Conservation (phyloP, 495 filamentous ascomycete genomes). For the Entonaema liquescens region DNA sequence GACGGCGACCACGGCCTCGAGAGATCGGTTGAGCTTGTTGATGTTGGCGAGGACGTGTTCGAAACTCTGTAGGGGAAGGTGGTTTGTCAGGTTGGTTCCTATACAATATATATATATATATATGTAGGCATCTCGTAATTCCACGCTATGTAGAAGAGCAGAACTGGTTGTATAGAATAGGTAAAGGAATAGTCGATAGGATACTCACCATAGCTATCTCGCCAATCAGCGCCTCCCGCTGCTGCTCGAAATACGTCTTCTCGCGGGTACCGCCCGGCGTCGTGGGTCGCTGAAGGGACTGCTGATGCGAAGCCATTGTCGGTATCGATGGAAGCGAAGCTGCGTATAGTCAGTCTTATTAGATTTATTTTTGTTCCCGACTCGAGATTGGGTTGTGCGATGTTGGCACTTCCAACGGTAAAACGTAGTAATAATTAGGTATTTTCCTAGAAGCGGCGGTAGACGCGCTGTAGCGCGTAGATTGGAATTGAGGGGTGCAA, state of each 20-base stretch:
- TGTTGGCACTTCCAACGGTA: too few species aligned
- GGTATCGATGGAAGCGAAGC: background rate
- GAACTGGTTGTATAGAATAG: background rate
- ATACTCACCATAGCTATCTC: slow-evolving; percentile 78
- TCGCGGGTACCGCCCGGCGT: slow-evolving; percentile 47
- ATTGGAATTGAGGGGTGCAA: background rate
- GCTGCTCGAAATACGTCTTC: slow-evolving; percentile 76
- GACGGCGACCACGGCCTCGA: slow-evolving; percentile 93
- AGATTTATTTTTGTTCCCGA: too few species aligned
- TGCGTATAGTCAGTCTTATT: too few species aligned
- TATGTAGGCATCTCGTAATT: too few species aligned
- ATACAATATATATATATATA: too few species aligned
- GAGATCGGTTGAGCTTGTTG: slow-evolving; percentile 89
- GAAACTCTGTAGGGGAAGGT: slow-evolving; percentile 67
- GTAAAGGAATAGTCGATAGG: background rate
- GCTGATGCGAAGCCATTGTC: slow-evolving; percentile 45
- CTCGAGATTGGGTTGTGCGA: too few species aligned
- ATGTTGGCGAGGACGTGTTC: slow-evolving; percentile 95
- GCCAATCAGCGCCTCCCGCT: slow-evolving; percentile 76
- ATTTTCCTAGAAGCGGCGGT: background rate
- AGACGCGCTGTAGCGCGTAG: background rate
- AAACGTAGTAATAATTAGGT: background rate
- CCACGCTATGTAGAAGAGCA: too few species aligned
- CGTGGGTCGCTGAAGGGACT: slow-evolving; percentile 38
- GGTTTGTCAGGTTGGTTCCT: background rate